These are phyloP conservation scores for Penicillium olsonii DNA, from an alignment of 2,329 filamentous ascomycete species.

Conservation along the genomic window DNA sequence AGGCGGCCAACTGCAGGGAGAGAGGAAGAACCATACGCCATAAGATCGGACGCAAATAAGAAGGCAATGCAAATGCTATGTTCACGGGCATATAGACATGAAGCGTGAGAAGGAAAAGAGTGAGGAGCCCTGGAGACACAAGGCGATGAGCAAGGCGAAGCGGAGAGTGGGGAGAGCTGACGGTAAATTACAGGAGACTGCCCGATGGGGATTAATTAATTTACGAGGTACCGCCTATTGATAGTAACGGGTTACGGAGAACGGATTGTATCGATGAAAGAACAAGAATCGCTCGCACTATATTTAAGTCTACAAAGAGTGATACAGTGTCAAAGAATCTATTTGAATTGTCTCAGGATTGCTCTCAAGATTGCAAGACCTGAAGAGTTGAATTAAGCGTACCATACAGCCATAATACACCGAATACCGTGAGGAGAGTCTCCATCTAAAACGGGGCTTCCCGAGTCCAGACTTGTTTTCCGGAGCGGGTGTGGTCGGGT, in stretches of 20 bases:
- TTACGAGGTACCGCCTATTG: not conserved
- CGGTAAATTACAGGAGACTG: conserved; percentile 26
- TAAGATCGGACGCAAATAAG: conserved; percentile 26
- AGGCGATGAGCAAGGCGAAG: conserved; percentile 21
- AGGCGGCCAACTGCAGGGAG: conserved; percentile 37
- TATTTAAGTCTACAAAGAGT: not conserved
- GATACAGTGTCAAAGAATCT: too few relatives aligned
- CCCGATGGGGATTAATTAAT: conserved; percentile 9
- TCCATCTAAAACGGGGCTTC: conserved; percentile 18
- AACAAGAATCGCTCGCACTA: too few relatives aligned
- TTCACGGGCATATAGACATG: conserved; percentile 10
- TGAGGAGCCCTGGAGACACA: conserved; percentile 13
- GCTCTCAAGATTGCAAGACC: too few relatives aligned
- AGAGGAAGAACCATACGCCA: conserved; percentile 34
- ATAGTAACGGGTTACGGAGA: too few relatives aligned
- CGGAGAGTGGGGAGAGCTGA: conserved; percentile 29
- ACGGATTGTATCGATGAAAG: too few relatives aligned
- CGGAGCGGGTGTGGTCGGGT: conserved; percentile 22
- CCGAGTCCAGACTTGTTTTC: conserved; percentile 19
- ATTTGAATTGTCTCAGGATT: too few relatives aligned
- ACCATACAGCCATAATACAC: too few relatives aligned
- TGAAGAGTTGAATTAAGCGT: too few relatives aligned
- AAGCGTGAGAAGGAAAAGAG: conserved; percentile 14
- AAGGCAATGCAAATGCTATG: not conserved
- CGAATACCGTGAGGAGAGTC: conserved; percentile 8